Percentiles rank a stretch among this genome's conserved stretches.
These are phyloP conservation scores for Colletotrichum tofieldiae DNA, from an alignment of 2,329 filamentous ascomycete genomes.

Conservation along the genomic window DNA sequence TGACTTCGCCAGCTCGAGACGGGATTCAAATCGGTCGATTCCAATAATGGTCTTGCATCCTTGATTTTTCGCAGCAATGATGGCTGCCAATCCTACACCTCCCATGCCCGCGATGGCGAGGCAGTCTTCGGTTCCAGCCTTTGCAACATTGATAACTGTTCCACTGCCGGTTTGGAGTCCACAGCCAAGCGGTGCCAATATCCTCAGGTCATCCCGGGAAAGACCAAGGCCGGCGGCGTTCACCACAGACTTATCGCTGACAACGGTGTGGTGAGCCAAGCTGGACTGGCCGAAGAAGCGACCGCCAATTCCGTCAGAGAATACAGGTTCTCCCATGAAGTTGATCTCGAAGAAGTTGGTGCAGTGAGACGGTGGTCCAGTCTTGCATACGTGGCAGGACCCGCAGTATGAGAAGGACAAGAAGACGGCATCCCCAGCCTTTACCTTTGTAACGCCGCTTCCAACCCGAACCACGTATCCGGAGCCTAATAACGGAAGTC, in stretches of 20 bases:
- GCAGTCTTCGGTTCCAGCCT: slow-evolving; percentile 47
- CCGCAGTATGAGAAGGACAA: slow-evolving; percentile 57
- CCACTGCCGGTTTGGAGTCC: slow-evolving; percentile 56
- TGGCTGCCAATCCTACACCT: slow-evolving; percentile 53
- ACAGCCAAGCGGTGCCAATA: slow-evolving; percentile 54
- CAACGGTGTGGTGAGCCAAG: slow-evolving; percentile 51
- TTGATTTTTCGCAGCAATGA: slow-evolving; percentile 52
- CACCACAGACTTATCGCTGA: slow-evolving; percentile 50
- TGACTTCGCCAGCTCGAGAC: slow-evolving; percentile 47
- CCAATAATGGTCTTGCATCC: slow-evolving; percentile 47
- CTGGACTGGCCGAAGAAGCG: slow-evolving; percentile 54
- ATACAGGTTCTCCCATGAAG: slow-evolving; percentile 52
- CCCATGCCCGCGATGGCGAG: slow-evolving; percentile 54
- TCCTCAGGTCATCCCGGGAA: slow-evolving; percentile 45
- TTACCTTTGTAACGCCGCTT: slow-evolving; percentile 62
- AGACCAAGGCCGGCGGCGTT: slow-evolving; percentile 40
- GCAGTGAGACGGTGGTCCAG: slow-evolving; percentile 64
- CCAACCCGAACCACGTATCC: slow-evolving; percentile 63
- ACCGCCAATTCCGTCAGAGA: slow-evolving; percentile 43
- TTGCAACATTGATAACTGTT: slow-evolving; percentile 53
- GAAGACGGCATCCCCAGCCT: slow-evolving; percentile 70
- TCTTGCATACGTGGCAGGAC: slow-evolving; percentile 63
- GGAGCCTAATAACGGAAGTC: slow-evolving; percentile 47
- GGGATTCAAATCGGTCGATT: slow-evolving; percentile 47
- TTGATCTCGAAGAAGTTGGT: slow-evolving; percentile 63